Evolutionary conservation across 2,329 filamentous ascomycete species (phyloP), one percentile per base, ranked within the genome.

Genomic region (Talaromyces sp.): DNA sequence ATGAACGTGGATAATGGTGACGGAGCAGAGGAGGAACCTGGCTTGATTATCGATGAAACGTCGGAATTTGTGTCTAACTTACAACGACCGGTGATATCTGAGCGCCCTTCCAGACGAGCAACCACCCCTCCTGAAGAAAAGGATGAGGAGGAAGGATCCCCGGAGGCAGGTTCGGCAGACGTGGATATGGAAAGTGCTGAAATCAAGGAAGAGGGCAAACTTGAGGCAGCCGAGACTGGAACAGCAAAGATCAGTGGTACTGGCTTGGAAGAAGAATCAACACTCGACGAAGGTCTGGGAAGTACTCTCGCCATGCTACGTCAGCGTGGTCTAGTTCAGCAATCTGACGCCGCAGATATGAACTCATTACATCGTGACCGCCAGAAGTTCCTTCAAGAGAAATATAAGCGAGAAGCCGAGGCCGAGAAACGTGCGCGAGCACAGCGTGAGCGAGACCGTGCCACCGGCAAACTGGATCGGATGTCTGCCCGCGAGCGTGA

Each of bases 401-500:
- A 92, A 76, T 85, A 87, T 70, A 84, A 87, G n/a, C 87, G 89
- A 45, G 91, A 96, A 72, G 85, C 87, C 2, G 90, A 93, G 35
- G 87, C 93, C 56, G 95, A 98, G 70, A 87, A 89, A 66, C 87
- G 90, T 60, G 92, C 94, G 4, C 89, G 90, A 37, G 76, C 85
- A 49, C 92, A 96, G 75, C 91, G 95, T 75, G 93, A 98, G 78
- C 87, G 89, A n/a, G 94, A 98, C 76, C 90, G 95, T 60, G 82
- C 86, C 49, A 93, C 87, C 61, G 92, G 92, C 27, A 90, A 89
- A 62, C 86, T 96, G 62, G 91, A 96, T 70, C 87, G 89, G 69
- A 94, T 99, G 93, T 91, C 92, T 1, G 88, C 89, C n/a, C 90
- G 91, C 37, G 95, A 98, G 73, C 88, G 92, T 60, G 95, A 99